A percentile compares a stretch with the other conserved stretches of the same genome.
phyloP scores from a whole-genome alignment of 306 rosid genomes.

The Ziziphus jujuba region DNA sequence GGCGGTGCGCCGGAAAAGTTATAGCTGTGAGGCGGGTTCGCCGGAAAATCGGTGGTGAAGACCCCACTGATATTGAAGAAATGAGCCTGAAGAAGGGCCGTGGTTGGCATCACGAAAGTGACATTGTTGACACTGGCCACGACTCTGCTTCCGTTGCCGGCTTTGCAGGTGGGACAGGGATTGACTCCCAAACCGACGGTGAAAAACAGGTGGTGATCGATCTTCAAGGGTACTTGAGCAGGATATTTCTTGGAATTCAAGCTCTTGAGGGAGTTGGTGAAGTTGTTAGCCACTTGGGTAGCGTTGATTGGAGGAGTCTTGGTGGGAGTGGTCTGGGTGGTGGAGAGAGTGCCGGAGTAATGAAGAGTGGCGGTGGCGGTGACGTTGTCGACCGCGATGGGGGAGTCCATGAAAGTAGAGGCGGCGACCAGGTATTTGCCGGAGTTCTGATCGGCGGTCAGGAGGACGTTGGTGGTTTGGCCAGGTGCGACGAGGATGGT shows the following conservation, averaged over 20 bases:
- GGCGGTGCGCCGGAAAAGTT: slow-evolving; percentile 37
- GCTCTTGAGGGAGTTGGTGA: slow-evolving; percentile 29
- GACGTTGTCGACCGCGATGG: slow-evolving; percentile 39
- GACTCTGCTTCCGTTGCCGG: slow-evolving; percentile 52
- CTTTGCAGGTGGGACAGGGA: slow-evolving; percentile 47
- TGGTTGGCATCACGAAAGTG: slow-evolving; percentile 49
- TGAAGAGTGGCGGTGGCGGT: slow-evolving; percentile 49
- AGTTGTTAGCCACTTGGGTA: slow-evolving; percentile 38
- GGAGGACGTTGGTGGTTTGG: neutral
- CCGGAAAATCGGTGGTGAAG: slow-evolving; percentile 51
- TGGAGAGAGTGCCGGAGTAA: slow-evolving; percentile 33
- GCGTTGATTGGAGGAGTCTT: slow-evolving; percentile 45
- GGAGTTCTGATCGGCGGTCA: slow-evolving; percentile 25
- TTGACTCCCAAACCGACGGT: slow-evolving; percentile 41
- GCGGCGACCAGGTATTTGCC: slow-evolving; percentile 46
- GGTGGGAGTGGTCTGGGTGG: slow-evolving; percentile 34
- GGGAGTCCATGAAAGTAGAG: slow-evolving; percentile 54
- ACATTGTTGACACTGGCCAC: slow-evolving; percentile 49
- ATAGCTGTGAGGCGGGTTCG: slow-evolving; percentile 29
- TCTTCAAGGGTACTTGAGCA: slow-evolving; percentile 33
- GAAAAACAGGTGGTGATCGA: slow-evolving; percentile 48
- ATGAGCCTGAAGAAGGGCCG: slow-evolving; percentile 51
- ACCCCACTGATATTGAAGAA: slow-evolving; percentile 44
- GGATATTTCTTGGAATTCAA: slow-evolving; percentile 53
- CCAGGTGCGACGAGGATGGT: neutral